Evolutionary conservation across 352 stramenopile species (phyloP), one percentile per base, ranked within the genome.

Genomic region (Stramenopiles sp.): DNA sequence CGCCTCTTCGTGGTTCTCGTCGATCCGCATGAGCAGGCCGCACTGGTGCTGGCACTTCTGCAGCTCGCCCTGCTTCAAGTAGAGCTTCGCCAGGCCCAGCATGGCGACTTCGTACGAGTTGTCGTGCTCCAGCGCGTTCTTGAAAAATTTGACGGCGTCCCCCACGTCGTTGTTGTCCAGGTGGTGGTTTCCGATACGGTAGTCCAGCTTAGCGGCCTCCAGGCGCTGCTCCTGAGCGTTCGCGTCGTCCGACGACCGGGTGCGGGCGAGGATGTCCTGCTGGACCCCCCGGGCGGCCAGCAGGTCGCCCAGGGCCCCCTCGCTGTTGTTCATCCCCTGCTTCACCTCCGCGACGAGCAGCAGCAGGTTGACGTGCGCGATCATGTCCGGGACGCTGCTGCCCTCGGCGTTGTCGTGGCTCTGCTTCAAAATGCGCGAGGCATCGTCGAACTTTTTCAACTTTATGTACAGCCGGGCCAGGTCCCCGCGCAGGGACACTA

Each of bases 401-500:
- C 90, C 84, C 12, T 78, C 83, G 73, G 89, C 81, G 73, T 90
- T 84, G 32, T 88, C 85, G 35, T 49, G 35, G 0, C 81, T 88
- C 25, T 90, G 84, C 48, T 92, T 83, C 25, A 94, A 82, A 32
- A 93, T 84, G 1, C 85, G 82, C 4, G 88, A 78, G 0, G 90
- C 88, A 48, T 91, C 82, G 48, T 95, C 87, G 68, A 83, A 93
- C 73, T 93, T 85, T 0, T 81, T 80, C 6, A 96, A 80, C 76
- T 93, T 92, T 3, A 88, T 76, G 77, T 93, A 95, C 31, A 97
- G 77, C 76, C 89, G 85, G 0, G 88, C 88, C 1, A 97, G 82
- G 78, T 96, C 90, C 76, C 90, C 90, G 25, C 89, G 85, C 4
- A 96, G 76, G 49, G 87, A 75, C 6, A 2, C 3, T 25, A n/a